Base-by-base conservation (phyloP, 495 filamentous ascomycete genomes). In the Xylona heveae region DNA sequence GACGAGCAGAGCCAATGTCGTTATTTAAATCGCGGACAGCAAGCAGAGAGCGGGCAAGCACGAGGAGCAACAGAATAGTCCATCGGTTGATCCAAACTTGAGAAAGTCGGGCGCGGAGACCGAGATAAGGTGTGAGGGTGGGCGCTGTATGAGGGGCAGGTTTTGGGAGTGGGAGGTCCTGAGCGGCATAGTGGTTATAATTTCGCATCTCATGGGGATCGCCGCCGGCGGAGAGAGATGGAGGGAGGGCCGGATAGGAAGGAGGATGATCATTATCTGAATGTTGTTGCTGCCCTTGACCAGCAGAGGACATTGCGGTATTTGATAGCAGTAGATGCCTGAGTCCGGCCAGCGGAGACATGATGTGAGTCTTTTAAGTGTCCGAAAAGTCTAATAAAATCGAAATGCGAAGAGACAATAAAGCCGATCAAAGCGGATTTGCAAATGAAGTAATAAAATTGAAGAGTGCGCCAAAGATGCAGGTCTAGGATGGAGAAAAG, bases 81-180 rank as follows among this genome's bases (percentile, higher is more conserved):
- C 90, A 97, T 53, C 76, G 64, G 61, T 95, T 95, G 59, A 95
- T 74, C 82, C 83, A 92, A 46, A 81, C 58, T 60, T 97, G 88
- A 19, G 88, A 97, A 25, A 95, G 62, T 37, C 83, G 70, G 37
- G 88, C 77, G 39, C 74, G 71, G 41, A 91, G 64, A 33, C 85
- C 88, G 20, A 97, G 75, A 46, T 95, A 95, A 19, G 88, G 90
- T 30, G 82, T 97, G 44, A 90, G 66, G 37, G 62, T 53, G 40
- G 58, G 55, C 42, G 57, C 52, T 46, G 65, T 63, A 41, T 61
- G 54, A 40, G 57, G 49, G 36, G 50, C 40, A 54, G 54, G 50
- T 51, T 51, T 53, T 48, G 54, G 38, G 51, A 46, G 49, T 50
- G 53, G 38, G 52, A 46, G 51, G 44, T 53, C 46, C 42, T 57